Evolutionary conservation across 2,329 filamentous ascomycete genomes (phyloP), one percentile per base, ranked within the genome.

Genomic region (Fusarium tanahbumbuense): DNA sequence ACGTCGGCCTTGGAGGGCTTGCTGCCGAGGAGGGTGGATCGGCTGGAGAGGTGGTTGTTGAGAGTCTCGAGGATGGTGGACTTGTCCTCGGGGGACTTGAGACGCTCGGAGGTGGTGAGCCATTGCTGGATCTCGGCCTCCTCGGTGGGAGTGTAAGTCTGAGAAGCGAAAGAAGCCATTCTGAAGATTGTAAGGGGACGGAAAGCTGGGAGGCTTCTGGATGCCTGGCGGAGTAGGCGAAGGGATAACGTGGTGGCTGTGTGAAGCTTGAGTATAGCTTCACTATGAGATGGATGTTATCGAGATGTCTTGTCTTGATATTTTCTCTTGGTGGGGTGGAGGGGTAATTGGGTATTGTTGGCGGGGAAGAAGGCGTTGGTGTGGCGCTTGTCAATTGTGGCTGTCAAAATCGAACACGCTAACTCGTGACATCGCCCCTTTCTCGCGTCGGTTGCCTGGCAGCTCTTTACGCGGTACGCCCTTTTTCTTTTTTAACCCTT

Each of bases 1-100:
- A 97, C 86, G 76, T 98, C 94, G 68, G 93, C 94, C 78, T 92
- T 88, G 74, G 93, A 97, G 56, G 94, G 93, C 85, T 98, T 98
- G 79, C 87, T 87, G 75, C 95, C 95, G 67, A 98, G 90, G 41
- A 98, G 85, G 42, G 94, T 98, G 64, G 94, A 97, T 73, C 93
- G 93, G 72, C 91, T 92, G 61, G 93, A 91, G 67, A 98, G 90
- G 83, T 97, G 93, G 61, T 88, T 86, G 85, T 98, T 97, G 75
- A 98, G 88, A 58, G 90, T 88, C 62, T 91, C 88, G 69, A 98
- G 88, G 66, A 94, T 91, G 69, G 89, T 86, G 30, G 88, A 85
- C 68, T 92, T 88, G 75, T 89, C 85, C 63, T 87, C 84, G 32
- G 86, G 78, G 62, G 80, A 73, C 71, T 78, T 78, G 77, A 97